phyloP scores from a whole-genome alignment of 108 stramenopile species.

The Tribonema minus region DNA sequence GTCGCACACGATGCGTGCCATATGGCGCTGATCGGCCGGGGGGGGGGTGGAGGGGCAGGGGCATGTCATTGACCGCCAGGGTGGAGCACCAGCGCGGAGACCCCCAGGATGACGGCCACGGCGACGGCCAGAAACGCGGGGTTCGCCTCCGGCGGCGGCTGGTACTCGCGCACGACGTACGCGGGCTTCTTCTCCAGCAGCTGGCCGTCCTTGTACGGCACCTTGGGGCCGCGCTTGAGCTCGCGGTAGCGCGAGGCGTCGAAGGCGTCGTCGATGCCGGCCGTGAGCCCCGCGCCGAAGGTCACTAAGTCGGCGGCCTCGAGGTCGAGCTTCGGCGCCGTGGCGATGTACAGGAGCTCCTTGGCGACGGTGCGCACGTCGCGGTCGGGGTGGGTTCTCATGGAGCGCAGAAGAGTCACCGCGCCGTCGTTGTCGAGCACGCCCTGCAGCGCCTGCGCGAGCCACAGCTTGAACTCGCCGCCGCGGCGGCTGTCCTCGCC shows the following conservation, averaged over 20 bases:
- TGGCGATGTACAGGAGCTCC: slow-evolving; percentile 42
- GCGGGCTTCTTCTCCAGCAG: background rate
- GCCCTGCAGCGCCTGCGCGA: slow-evolving; percentile 38
- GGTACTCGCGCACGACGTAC: background rate
- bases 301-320: slow-evolving; percentile 13
- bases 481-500: slow-evolving; percentile 33
- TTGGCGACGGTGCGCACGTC: slow-evolving; percentile 5
- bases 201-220: background rate
- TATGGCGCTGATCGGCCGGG: too few relatives aligned
- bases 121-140: background rate
- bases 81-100: background rate
- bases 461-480: slow-evolving; percentile 48
- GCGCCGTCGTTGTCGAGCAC: slow-evolving; percentile 19
- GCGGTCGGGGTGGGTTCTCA: background rate
- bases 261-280: too few relatives aligned
- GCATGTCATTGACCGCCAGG: background rate
- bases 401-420: background rate
- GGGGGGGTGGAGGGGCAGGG: too few relatives aligned
- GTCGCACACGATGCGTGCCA: too few relatives aligned
- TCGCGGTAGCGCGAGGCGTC: too few relatives aligned
- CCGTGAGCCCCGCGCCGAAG: too few relatives aligned
- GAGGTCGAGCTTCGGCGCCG: slow-evolving; percentile 36
- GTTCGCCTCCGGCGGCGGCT: background rate
- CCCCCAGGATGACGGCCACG: background rate
- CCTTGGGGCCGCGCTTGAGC: background rate